Base-by-base conservation (phyloP, 2,329 filamentous ascomycete genomes). In the Sporothrix protearum region DNA sequence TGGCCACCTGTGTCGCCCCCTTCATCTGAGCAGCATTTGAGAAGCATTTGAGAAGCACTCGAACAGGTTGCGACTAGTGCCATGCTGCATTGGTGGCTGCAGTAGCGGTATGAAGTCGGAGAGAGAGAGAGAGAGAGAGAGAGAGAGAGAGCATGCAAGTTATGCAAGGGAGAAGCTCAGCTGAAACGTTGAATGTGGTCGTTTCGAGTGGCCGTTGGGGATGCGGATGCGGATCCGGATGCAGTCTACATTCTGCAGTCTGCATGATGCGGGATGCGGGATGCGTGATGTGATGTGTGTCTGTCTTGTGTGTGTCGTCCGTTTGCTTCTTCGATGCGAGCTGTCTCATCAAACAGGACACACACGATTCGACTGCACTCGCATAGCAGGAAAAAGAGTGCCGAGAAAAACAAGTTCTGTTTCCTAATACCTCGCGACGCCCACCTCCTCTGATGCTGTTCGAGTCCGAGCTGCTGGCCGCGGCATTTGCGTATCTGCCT, bases 401-500 rank as follows among this genome's bases (percentile, higher is more conserved):
- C 9, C 33, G 33, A 3, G 4, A 36, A 36, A 22, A 28, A 22
- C 22, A 9, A 42, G 19, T 12, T 12, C 33, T 5, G 9, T 64
- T 64, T 19, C 59, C 59, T 45, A 64, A 64, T 64, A 64, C 59
- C 12, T 14, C 22, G 59, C n/a, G 39, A 28, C 59, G 59, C 59
- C 59, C 59, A 64, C 59, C 45, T 64, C 36, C 36, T 3, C 45
- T n/a, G 55, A 33, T 22, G 16, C n/a, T 12, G 25, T 42, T 42
- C 9, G 14, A 42, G 39, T 42, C n/a, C 7, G 6, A 7, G n/a
- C 3, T 49, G n/a, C n/a, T n/a, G n/a, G n/a, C n/a, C n/a, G n/a
- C n/a, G n/a, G n/a, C n/a, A 6, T 19, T 51, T n/a, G 5, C 6
- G 42, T 47, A n/a, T 33, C 8, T n/a, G 55, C 30, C 33, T n/a